Percentiles rank a stretch among this genome's conserved stretches.
Evolutionary conservation across 768 basidiomycete genomes (phyloP).

Genomic region (Macrolepiota albuminosa): DNA sequence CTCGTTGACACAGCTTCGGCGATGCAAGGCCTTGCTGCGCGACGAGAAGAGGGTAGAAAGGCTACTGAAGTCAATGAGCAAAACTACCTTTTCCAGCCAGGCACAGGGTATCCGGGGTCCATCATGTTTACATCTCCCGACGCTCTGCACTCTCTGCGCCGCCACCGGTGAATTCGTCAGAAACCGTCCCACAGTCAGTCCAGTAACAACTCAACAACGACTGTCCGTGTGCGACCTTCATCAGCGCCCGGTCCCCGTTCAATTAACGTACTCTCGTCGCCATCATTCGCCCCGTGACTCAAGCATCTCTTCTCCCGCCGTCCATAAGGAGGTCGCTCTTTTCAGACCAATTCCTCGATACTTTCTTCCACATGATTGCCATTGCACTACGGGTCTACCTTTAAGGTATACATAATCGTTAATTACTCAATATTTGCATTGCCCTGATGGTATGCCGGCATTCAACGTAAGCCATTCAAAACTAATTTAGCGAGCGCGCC

Average conservation of each 20-base stretch:
- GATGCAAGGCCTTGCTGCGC: slow-evolving; percentile 2
- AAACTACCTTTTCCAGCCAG: slow-evolving; percentile 8
- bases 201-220: slow-evolving; percentile 1
- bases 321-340: slow-evolving; percentile 6
- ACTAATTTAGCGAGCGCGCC: background rate
- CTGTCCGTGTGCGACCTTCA: background rate
- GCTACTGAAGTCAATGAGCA: slow-evolving; percentile 9
- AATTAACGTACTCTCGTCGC: background rate
- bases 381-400: background rate
- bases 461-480: slow-evolving; percentile 1
- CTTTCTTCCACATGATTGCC: slow-evolving; percentile 7
- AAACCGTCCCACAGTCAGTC: slow-evolving; percentile 6
- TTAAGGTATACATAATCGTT: background rate
- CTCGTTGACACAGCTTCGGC: slow-evolving; percentile 9
- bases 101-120: slow-evolving; percentile 16
- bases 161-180: slow-evolving; percentile 16
- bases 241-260: slow-evolving; percentile 6
- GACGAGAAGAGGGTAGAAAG: slow-evolving; percentile 13
- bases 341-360: slow-evolving; percentile 6
- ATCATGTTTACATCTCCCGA: slow-evolving; percentile 8
- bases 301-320: slow-evolving; percentile 11
- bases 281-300: slow-evolving; percentile 3
- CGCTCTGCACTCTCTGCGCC: slow-evolving; percentile 10
- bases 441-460: slow-evolving; percentile 1
- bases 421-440: background rate